These are phyloP conservation scores for Theileria orientalis DNA, from an alignment of 169 alveolate species.

Conservation along the genomic window DNA sequence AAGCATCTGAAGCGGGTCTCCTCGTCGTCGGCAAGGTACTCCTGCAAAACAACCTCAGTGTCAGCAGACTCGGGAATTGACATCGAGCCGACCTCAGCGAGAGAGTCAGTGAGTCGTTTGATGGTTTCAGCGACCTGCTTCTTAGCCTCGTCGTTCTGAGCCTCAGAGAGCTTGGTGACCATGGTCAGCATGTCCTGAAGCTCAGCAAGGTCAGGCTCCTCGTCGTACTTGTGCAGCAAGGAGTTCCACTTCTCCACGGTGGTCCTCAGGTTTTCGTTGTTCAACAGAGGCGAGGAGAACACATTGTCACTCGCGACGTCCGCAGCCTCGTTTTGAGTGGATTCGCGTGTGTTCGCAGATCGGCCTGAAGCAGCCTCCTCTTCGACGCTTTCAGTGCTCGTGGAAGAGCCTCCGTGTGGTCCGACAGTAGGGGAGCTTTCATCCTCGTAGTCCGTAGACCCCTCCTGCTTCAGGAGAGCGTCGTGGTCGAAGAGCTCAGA, in stretches of 20 bases:
- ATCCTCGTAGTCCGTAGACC: not conserved
- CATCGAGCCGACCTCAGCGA: not conserved
- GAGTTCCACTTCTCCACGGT: slow-evolving; percentile 6
- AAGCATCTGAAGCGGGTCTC: slow-evolving; percentile 9
- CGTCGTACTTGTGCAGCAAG: not conserved
- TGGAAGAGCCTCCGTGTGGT: not conserved
- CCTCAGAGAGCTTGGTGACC: not conserved
- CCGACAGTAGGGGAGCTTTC: not conserved
- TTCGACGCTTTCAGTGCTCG: not conserved
- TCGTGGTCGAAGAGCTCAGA: slow-evolving; percentile 35
- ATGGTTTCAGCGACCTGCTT: slow-evolving; percentile 2
- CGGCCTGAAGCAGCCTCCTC: too few relatives aligned
- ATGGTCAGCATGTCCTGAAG: not conserved
- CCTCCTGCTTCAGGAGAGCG: slow-evolving; percentile 3
- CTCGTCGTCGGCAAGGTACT: not conserved
- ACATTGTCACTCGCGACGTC: not conserved
- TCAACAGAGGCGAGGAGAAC: not conserved
- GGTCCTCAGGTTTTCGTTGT: not conserved
- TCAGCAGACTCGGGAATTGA: not conserved
- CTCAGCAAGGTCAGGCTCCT: slow-evolving; percentile 5
- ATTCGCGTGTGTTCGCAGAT: not conserved
- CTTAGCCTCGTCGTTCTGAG: not conserved
- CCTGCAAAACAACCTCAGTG: slow-evolving; percentile 1
- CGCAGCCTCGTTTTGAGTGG: not conserved
- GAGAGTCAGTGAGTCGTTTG: not conserved